Evolutionary conservation across 495 filamentous ascomycete species (phyloP), one percentile per base, ranked within the genome.

Genomic region (Xylaria grammica): DNA sequence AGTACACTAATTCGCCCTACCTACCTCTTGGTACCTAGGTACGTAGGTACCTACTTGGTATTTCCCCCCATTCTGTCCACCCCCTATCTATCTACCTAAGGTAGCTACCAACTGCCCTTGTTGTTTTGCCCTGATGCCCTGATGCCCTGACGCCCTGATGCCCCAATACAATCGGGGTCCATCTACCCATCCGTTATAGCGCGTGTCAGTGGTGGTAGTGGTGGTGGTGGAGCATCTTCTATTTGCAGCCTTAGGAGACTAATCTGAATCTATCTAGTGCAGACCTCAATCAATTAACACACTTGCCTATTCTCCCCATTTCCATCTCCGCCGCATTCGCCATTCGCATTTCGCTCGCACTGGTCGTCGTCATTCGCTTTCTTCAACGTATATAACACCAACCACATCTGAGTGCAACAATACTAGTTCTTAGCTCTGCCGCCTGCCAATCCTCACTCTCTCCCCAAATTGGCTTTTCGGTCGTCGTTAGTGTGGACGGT

Each of bases 191-290:
- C 17, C 13, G 45, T 13, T n/a, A n/a, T n/a, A n/a, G n/a, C 24
- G 22, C 45, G 17, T 10, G 3, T 4, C 45, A 4, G 3, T 22
- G n/a, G n/a, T n/a, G n/a, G n/a, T n/a, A n/a, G n/a, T n/a, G n/a
- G n/a, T n/a, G n/a, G n/a, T 27, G 54, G 54, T 58, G 54, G 54
- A 58, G 54, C 26, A n/a, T 24, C 26, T 17, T 58, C 40, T 22
- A 44, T 58, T 58, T 45, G 32, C 54, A 58, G 54, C 54, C 54
- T 45, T 58, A 58, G 40, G 30, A 48, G n/a, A 48, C 56, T 52
- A 51, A 30, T 38, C 48, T 52, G 46, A 50, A 61, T 61, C 58
- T 10, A 29, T 62, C 59, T 34, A 26, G 26, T 48, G 42, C 20
- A 30, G 26, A 24, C 45, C 5, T 36, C 52, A 38, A 1, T 58